Percentiles rank a stretch among this genome's conserved stretches.
These are phyloP conservation scores for Ceriops tagal DNA, from an alignment of 345 rosid genomes.

Conservation along the genomic window DNA sequence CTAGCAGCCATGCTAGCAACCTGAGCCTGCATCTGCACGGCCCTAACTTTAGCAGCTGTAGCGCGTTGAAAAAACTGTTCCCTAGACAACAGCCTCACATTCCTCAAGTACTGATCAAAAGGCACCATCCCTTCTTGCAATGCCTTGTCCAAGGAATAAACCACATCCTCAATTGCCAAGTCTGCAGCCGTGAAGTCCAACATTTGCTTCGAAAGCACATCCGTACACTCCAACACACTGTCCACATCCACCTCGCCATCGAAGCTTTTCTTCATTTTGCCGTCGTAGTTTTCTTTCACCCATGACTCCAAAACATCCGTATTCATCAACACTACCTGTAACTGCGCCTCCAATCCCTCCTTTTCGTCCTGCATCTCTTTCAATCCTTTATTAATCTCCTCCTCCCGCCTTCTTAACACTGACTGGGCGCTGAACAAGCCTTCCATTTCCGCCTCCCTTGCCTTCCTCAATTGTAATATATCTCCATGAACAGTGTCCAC, in stretches of 20 bases:
- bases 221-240: slow-evolving; percentile 51
- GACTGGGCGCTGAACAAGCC: slow-evolving; percentile 66
- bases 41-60: slow-evolving; percentile 68
- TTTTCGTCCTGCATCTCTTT: slow-evolving; percentile 69
- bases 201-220: slow-evolving; percentile 69
- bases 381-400: slow-evolving; percentile 52
- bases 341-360: slow-evolving; percentile 73
- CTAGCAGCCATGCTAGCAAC: slow-evolving; percentile 82
- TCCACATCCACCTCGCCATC: slow-evolving; percentile 48
- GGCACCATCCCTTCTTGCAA: slow-evolving; percentile 60
- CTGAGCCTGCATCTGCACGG: slow-evolving; percentile 82
- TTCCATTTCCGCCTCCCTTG: slow-evolving; percentile 76
- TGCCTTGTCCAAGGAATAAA: slow-evolving; percentile 74
- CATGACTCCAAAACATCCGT: slow-evolving; percentile 58
- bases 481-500: slow-evolving; percentile 67
- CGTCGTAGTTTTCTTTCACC: slow-evolving; percentile 38
- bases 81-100: slow-evolving; percentile 78
- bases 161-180: slow-evolving; percentile 82
- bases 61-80: slow-evolving; percentile 92
- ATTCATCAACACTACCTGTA: slow-evolving; percentile 80
- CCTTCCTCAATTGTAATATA: slow-evolving; percentile 48
- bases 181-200: slow-evolving; percentile 67
- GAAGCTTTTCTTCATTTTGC: slow-evolving; percentile 45
- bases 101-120: slow-evolving; percentile 84
- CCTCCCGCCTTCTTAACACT: slow-evolving; percentile 57